Conservation (phyloP, 2,329 filamentous ascomycete species). For the Magnaporthiopsis rhizophila region DNA sequence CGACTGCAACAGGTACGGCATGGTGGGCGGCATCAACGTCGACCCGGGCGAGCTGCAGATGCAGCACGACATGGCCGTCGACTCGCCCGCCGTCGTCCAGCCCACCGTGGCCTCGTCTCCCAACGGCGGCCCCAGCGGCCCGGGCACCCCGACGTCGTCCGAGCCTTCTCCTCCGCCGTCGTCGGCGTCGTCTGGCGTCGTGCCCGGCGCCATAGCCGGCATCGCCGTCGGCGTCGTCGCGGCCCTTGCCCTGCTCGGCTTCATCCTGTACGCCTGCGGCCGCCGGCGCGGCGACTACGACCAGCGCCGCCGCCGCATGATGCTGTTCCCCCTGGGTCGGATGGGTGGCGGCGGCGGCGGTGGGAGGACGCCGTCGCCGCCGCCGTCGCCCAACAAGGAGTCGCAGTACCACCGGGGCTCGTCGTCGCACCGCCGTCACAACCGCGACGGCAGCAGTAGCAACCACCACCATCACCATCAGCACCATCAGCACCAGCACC, state of each 20-base stretch:
- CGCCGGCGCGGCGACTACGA: neutral
- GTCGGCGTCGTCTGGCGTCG: neutral
- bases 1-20: conserved; percentile 26
- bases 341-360: neutral
- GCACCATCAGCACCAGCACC: neutral
- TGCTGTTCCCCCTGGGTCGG: neutral
- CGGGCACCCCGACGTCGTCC: neutral
- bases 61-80: conserved; percentile 6
- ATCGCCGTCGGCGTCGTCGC: neutral
- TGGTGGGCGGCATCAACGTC: conserved; percentile 36
- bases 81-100: conserved; percentile 7
- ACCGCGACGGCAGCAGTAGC: neutral
- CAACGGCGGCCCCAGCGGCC: neutral
- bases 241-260: neutral
- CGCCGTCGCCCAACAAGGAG: neutral
- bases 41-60: conserved; percentile 3
- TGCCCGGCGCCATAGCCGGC: conserved; percentile 1
- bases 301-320: no score
- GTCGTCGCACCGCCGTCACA: neutral
- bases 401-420: neutral
- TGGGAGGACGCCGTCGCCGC: neutral
- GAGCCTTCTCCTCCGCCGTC: no score
- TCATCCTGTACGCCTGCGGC: conserved; percentile 1
- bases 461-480: neutral
- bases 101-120: neutral